Evolutionary conservation across 345 rosid species (phyloP), one percentile per base, ranked within the genome.

Genomic region (Jatropha curcas): DNA sequence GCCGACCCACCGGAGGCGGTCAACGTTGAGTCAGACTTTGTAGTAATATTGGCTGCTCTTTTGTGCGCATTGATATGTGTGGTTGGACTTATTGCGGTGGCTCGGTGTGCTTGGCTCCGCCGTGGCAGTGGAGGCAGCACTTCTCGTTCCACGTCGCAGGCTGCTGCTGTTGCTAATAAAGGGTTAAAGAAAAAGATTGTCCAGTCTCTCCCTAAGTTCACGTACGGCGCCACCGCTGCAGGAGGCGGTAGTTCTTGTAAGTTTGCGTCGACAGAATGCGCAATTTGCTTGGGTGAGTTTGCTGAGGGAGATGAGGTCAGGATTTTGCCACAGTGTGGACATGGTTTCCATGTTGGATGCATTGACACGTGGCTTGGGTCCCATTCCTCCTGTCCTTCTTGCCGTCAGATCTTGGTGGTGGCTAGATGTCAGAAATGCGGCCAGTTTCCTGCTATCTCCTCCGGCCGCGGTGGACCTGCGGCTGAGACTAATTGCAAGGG

Each of bases 321-420:
- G 71, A 86, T 89, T 43, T 39, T 92, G 74, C 88, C 75, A 60
- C 78, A 79, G 66, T 92, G 96, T 71, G 79, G 85, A 4, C 96
- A 92, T 81, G 93, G 92, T 7, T 92, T 92, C 78, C 97, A 92
- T 79, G 88, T 80, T 31, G 79, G 74, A 19, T 92, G 97, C 72
- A 88, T 92, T 25, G 87, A 84, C 69, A 81, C 72, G 24, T 90
- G 94, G 97, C 72, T 90, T 37, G 75, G 79, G 58, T 82, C 91
- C 8, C 90, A 79, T 80, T 77, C 87, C 22, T 86, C 97, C 0
- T 92, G 97, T 68, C 97, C 98, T 55, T 89, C 92, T 67, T 93
- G 97, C 76, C 89, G 98, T 24, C 89, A 85, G 73, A 52, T 81
- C 39, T 72, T 84, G 43, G 78, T 70, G 68, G 81, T 78, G 56